Conservation (phyloP, 2,329 filamentous ascomycete genomes). For the Allantophomopsis lycopodina region DNA sequence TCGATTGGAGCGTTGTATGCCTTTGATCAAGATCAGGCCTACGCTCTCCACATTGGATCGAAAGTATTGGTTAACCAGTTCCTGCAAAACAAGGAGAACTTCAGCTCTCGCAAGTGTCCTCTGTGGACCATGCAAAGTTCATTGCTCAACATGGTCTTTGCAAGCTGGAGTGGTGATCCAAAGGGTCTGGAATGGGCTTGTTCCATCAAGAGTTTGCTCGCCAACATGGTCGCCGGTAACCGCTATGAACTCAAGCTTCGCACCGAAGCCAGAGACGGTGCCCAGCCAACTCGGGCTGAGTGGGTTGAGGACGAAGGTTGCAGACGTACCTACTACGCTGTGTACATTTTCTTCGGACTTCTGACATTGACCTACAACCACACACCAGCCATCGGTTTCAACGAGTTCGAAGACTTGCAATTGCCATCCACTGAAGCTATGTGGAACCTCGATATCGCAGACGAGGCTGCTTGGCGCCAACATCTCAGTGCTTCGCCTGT, state of each 20-base stretch:
- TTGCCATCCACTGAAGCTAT: conserved; percentile 86
- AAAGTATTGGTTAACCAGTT: conserved; percentile 97
- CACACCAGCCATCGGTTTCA: conserved; percentile 94
- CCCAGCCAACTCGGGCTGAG: conserved; percentile 65
- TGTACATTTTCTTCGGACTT: conserved; percentile 97
- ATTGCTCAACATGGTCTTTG: conserved; percentile 95
- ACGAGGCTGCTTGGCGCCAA: conserved; percentile 77
- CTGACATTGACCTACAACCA: conserved; percentile 95
- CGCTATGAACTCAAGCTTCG: conserved; percentile 92
- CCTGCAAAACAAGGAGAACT: conserved; percentile 95
- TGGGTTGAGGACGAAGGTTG: conserved; percentile 98
- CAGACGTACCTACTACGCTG: conserved; percentile 91
- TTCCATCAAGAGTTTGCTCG: conserved; percentile 94
- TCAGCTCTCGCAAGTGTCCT: conserved; percentile 93
- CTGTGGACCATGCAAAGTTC: conserved; percentile 98
- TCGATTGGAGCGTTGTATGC: conserved; percentile 95
- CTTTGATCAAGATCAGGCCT: conserved; percentile 93
- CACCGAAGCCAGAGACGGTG: conserved; percentile 70
- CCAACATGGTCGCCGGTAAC: conserved; percentile 97
- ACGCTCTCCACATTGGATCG: conserved; percentile 92
- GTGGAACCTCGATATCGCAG: conserved; percentile 74
- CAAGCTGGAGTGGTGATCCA: conserved; percentile 96
- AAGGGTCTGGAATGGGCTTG: conserved; percentile 98
- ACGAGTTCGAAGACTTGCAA: conserved; percentile 89
- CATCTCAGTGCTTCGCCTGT: conserved; percentile 56